phyloP scores from a whole-genome alignment of 148 eudicot genomes.

The Rhododendron vialii region DNA sequence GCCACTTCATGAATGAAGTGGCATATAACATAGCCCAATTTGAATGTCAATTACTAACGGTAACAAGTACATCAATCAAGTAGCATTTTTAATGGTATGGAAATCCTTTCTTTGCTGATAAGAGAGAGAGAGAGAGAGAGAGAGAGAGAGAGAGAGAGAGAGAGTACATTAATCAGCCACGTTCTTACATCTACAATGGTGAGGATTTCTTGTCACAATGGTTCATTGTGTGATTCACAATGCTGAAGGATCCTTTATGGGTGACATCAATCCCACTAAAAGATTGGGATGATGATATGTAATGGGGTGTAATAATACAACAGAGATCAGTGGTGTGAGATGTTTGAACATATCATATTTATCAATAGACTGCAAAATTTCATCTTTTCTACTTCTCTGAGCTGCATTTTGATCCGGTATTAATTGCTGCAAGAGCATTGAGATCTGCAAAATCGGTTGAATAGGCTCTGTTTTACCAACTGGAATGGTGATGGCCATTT shows the following conservation, averaged over 20 bases:
- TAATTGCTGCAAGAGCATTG: not conserved
- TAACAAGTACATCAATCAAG: not conserved
- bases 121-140: too few relatives aligned
- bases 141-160: too few relatives aligned
- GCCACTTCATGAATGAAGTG: not conserved
- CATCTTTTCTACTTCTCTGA: constrained; percentile 1
- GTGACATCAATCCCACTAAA: constrained; percentile 20
- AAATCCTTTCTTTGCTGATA: too few relatives aligned
- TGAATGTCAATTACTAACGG: not conserved
- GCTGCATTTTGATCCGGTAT: not conserved
- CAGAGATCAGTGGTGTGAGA: not conserved
- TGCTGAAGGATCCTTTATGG: not conserved
- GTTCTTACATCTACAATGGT: not conserved
- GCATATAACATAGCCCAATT: not conserved
- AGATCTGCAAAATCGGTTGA: not conserved
- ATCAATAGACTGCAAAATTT: constrained; percentile 32
- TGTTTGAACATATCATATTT: not conserved
- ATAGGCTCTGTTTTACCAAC: not conserved
- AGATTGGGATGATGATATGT: constrained; percentile 14
- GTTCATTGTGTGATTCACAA: not conserved
- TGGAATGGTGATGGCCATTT: not conserved
- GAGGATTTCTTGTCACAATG: not conserved
- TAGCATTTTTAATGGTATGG: too few relatives aligned
- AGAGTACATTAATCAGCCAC: not conserved
- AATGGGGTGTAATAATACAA: constrained; percentile 1